Evolutionary conservation across 2,329 filamentous ascomycete species (phyloP).

Genomic region (Xylaria polymorpha): DNA sequence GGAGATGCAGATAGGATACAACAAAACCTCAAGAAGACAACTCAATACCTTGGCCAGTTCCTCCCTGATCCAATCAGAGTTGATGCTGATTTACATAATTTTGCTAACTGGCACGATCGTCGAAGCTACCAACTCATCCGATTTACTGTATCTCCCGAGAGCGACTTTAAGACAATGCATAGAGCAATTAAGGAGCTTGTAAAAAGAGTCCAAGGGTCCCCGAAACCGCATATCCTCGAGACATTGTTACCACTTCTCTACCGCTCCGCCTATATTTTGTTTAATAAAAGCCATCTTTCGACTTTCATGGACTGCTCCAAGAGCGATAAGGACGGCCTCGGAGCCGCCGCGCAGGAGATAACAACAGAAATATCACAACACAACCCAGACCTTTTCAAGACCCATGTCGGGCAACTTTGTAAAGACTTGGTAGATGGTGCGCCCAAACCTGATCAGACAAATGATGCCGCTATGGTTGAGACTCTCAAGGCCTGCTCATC

Average conservation of each 20-base stretch:
- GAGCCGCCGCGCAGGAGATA: slow-evolving; percentile 84
- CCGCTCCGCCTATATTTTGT: slow-evolving; percentile 83
- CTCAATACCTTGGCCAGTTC: slow-evolving; percentile 77
- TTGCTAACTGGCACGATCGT: slow-evolving; percentile 90
- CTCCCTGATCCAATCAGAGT: slow-evolving; percentile 81
- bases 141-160: slow-evolving; percentile 84
- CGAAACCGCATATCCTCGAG: slow-evolving; percentile 75
- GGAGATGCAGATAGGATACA: slow-evolving; percentile 77
- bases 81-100: slow-evolving; percentile 84
- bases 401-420: slow-evolving; percentile 91
- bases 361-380: slow-evolving; percentile 91
- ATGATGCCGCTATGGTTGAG: slow-evolving; percentile 82
- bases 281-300: slow-evolving; percentile 93
- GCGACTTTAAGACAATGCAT: slow-evolving; percentile 90
- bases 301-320: slow-evolving; percentile 89
- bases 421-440: slow-evolving; percentile 85
- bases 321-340: slow-evolving; percentile 82
- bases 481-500: slow-evolving; percentile 94
- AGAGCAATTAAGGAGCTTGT: slow-evolving; percentile 91
- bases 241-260: slow-evolving; percentile 87
- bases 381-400: slow-evolving; percentile 91
- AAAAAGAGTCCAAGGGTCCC: slow-evolving; percentile 79
- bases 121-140: slow-evolving; percentile 89
- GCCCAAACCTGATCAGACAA: slow-evolving; percentile 74
- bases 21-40: slow-evolving; percentile 75